These are phyloP conservation scores for Pugionium cornutum DNA, from an alignment of 345 rosid genomes.

Conservation along the genomic window DNA sequence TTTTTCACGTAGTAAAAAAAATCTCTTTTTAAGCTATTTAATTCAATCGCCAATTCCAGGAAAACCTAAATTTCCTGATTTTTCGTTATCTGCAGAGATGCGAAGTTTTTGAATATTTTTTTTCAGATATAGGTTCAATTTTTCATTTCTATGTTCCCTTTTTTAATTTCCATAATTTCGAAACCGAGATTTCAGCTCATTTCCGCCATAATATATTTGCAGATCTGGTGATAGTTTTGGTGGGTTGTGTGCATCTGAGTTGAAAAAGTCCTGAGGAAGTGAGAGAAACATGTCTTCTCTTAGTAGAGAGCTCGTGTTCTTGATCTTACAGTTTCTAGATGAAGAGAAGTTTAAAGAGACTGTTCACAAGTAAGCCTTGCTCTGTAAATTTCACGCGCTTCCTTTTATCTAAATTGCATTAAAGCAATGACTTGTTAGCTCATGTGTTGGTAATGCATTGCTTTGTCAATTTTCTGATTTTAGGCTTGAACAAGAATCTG, in stretches of 20 bases:
- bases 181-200: conserved; percentile 40
- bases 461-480: conserved; percentile 6
- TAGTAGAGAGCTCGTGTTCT: conserved; percentile 97
- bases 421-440: background rate
- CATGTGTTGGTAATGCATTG: conserved; percentile 8
- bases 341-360: conserved; percentile 88
- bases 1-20: conserved; percentile 37
- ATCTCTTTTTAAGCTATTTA: conserved; percentile 41
- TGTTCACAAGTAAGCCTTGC: conserved; percentile 77
- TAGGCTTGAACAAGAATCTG: conserved; percentile 99
- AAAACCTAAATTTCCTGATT: conserved; percentile 32
- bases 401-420: conserved; percentile 3
- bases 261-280: conserved; percentile 35
- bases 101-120: conserved; percentile 29
- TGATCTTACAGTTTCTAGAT: conserved; percentile 98
- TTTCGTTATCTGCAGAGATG: conserved; percentile 34
- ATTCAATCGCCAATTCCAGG: conserved; percentile 41
- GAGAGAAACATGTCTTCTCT: conserved; percentile 84
- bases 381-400: conserved; percentile 17
- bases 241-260: conserved; percentile 40
- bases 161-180: conserved; percentile 6
- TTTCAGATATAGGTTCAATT: conserved; percentile 40
- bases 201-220: conserved; percentile 23
- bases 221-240: conserved; percentile 64
- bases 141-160: conserved; percentile 19